Evolutionary conservation across 305 asterid species (phyloP).

Genomic region (Fraxinus velutina): DNA sequence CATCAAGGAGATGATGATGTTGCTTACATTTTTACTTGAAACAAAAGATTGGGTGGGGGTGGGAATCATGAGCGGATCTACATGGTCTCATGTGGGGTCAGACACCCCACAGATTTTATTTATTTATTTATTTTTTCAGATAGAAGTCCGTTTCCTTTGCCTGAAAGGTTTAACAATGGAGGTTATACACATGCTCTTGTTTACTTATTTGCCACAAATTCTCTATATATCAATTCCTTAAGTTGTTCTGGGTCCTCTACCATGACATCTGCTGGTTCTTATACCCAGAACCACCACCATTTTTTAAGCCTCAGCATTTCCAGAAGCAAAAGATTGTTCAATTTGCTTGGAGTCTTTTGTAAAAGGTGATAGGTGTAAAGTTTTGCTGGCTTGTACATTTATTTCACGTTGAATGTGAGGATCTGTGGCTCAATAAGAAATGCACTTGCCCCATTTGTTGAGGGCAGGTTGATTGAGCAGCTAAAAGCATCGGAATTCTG

Average conservation of each 20-base stretch:
- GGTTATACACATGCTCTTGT: constrained; percentile 39
- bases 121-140: not conserved
- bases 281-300: not conserved
- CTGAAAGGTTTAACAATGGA: constrained; percentile 45
- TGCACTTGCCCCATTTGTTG: constrained; percentile 51
- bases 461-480: constrained; percentile 26
- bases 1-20: not conserved
- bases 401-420: not conserved
- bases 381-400: not conserved
- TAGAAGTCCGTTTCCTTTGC: constrained; percentile 37
- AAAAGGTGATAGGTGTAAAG: not conserved
- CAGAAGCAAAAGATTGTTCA: not conserved
- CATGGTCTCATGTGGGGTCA: not conserved
- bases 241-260: constrained; percentile 25
- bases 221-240: constrained; percentile 49
- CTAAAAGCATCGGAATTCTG: not conserved
- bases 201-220: constrained; percentile 56
- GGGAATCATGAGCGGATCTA: not conserved
- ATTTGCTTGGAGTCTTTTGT: not conserved
- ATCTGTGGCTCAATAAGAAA: constrained; percentile 19
- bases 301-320: not conserved
- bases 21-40: not conserved
- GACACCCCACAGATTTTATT: not conserved
- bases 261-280: not conserved
- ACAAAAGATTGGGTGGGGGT: not conserved